These are phyloP conservation scores for Fusarium anthophilum DNA, from an alignment of 2,329 filamentous ascomycete genomes.

Conservation along the genomic window DNA sequence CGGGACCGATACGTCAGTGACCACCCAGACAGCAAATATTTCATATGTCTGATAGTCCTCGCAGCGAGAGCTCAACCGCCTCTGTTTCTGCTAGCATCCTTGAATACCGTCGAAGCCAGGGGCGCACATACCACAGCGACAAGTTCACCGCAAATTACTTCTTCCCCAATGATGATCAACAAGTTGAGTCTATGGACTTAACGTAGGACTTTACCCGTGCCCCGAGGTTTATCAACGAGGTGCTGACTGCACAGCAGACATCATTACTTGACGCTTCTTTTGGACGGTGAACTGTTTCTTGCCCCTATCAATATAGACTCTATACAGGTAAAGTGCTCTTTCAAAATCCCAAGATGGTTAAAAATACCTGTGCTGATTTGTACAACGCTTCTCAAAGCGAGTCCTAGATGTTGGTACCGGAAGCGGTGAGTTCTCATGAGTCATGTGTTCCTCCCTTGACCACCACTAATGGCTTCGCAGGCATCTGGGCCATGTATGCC, in stretches of 20 bases:
- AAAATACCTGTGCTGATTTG: rapidly evolving
- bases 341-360: rapidly evolving
- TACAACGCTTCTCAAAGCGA: background rate
- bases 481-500: background rate
- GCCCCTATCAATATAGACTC: background rate
- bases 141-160: background rate
- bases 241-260: background rate
- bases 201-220: rapidly evolving
- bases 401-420: background rate
- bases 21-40: rapidly evolving
- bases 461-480: background rate
- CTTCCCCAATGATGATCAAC: background rate
- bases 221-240: rapidly evolving
- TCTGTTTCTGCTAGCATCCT: background rate
- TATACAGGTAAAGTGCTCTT: background rate
- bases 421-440: background rate
- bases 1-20: background rate
- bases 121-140: background rate
- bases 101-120: background rate
- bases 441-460: rapidly evolving
- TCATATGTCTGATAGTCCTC: background rate
- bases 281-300: background rate
- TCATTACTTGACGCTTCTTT: background rate
- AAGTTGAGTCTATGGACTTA: background rate
- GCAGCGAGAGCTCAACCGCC: background rate